phyloP scores from a whole-genome alignment of 495 filamentous ascomycete species.

The Aspergillus funiculosus region DNA sequence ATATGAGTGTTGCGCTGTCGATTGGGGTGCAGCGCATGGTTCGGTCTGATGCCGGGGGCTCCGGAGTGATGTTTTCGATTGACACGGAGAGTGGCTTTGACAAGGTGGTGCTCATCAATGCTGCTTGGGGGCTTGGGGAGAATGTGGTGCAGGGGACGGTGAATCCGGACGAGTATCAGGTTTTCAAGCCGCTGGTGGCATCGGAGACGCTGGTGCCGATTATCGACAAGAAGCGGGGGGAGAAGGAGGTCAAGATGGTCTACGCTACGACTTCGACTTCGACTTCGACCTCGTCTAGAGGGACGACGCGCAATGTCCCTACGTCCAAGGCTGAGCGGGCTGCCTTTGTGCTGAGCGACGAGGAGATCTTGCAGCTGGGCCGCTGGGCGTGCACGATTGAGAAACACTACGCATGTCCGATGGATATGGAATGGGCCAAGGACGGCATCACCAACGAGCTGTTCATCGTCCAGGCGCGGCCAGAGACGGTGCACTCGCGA shows the following conservation, averaged over 20 bases:
- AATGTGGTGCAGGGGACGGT: slow-evolving; percentile 34
- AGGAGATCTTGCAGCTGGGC: slow-evolving; percentile 31
- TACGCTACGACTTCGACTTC: slow-evolving; percentile 2
- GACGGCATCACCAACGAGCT: slow-evolving; percentile 29
- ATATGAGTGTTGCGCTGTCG: slow-evolving; percentile 28
- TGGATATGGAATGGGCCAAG: slow-evolving; percentile 40
- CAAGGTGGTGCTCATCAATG: slow-evolving; percentile 33
- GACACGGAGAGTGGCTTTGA: slow-evolving; percentile 35
- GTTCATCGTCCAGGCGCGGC: slow-evolving; percentile 35
- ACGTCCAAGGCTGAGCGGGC: slow-evolving; percentile 32
- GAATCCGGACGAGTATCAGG: slow-evolving; percentile 35
- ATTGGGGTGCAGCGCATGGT: slow-evolving; percentile 36
- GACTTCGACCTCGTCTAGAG: not conserved
- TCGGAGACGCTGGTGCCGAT: slow-evolving; percentile 6
- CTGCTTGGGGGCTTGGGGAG: slow-evolving; percentile 35
- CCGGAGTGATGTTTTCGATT: slow-evolving; percentile 37
- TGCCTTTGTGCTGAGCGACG: slow-evolving; percentile 24
- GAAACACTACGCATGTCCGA: slow-evolving; percentile 30
- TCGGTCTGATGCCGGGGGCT: slow-evolving; percentile 26
- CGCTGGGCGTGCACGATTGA: slow-evolving; percentile 34
- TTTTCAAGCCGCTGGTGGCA: slow-evolving; percentile 27
- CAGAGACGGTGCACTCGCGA: slow-evolving; percentile 34
- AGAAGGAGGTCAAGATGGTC: slow-evolving; percentile 17
- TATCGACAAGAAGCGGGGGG: slow-evolving; percentile 16
- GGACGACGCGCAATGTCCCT: slow-evolving; percentile 29